Conservation (phyloP, 2,329 filamentous ascomycete genomes). For the Microdochium trichocladiopsis region DNA sequence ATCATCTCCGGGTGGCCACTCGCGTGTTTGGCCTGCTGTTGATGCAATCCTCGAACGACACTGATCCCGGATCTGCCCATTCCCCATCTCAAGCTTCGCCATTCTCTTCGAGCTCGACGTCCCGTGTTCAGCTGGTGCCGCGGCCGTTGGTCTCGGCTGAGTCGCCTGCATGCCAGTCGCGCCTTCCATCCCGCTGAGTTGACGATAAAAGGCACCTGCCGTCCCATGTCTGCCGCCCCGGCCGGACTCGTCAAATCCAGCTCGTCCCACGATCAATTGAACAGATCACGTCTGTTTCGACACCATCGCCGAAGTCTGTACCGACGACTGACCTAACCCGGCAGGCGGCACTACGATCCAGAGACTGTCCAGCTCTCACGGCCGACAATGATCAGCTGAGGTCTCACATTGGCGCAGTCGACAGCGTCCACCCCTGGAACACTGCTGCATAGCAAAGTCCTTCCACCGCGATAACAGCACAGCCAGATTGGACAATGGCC, state of each 20-base stretch:
- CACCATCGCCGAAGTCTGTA: no score
- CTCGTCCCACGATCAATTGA: neutral
- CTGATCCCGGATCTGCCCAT: neutral
- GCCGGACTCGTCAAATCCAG: neutral
- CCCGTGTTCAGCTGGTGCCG: neutral
- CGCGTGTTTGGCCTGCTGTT: neutral
- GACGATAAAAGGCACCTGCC: neutral
- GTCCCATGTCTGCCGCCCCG: neutral
- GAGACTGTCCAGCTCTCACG: no score
- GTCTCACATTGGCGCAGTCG: no score
- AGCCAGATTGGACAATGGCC: constrained; percentile 38
- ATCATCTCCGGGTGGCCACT: no score
- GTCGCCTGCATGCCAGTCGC: neutral
- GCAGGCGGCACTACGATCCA: no score
- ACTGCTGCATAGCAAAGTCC: no score
- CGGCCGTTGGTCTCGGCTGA: neutral
- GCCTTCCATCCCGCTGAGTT: neutral
- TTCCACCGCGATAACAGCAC: no score
- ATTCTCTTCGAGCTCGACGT: no score
- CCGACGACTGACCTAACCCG: no score
- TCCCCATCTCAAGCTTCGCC: neutral
- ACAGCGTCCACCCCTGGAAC: no score
- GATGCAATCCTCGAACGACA: neutral
- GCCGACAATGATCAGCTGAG: no score
- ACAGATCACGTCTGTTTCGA: no score